A percentile compares a stretch with the other conserved stretches of the same genome.
Evolutionary conservation across 106 monocot species (phyloP).

Genomic region (Dioscorea zingiberensis): DNA sequence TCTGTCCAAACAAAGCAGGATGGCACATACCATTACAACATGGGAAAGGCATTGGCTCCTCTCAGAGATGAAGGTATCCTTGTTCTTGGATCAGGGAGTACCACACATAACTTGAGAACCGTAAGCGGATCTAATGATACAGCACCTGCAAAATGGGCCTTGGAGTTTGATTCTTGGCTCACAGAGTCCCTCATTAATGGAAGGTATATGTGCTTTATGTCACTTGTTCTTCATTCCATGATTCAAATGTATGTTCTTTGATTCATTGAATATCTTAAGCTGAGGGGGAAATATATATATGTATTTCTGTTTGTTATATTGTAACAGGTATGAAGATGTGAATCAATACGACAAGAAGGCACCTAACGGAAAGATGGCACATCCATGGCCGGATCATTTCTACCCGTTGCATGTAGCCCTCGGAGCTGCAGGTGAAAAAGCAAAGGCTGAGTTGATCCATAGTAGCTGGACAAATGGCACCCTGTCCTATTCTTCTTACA

Average conservation of each 20-base stretch:
- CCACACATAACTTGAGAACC: constrained; percentile 65
- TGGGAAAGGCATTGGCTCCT: constrained; percentile 72
- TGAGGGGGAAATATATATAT: no score
- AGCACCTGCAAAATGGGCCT: constrained; percentile 43
- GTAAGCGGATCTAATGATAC: no score
- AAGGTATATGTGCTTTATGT: constrained; percentile 28
- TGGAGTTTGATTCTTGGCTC: constrained; percentile 65
- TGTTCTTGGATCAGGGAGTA: constrained; percentile 73
- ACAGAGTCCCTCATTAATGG: constrained; percentile 51
- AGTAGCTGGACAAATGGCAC: constrained; percentile 39
- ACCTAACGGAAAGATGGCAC: constrained; percentile 47
- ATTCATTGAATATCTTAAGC: no score
- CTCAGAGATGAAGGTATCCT: constrained; percentile 71
- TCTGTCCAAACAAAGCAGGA: constrained; percentile 51
- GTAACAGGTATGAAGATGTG: constrained; percentile 43
- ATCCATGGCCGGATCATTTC: constrained; percentile 75
- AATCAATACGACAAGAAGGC: constrained; percentile 45
- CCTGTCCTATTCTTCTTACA: constrained; percentile 56
- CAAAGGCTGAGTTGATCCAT: constrained; percentile 55
- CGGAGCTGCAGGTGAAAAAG: constrained; percentile 51
- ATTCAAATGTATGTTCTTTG: no score
- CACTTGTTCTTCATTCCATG: no score
- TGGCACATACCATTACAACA: constrained; percentile 63
- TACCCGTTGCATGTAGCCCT: constrained; percentile 74
- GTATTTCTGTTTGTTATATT: no score